Evolutionary conservation across 2,329 filamentous ascomycete species (phyloP), one percentile per base, ranked within the genome.

Genomic region (Alternaria gaisen): DNA sequence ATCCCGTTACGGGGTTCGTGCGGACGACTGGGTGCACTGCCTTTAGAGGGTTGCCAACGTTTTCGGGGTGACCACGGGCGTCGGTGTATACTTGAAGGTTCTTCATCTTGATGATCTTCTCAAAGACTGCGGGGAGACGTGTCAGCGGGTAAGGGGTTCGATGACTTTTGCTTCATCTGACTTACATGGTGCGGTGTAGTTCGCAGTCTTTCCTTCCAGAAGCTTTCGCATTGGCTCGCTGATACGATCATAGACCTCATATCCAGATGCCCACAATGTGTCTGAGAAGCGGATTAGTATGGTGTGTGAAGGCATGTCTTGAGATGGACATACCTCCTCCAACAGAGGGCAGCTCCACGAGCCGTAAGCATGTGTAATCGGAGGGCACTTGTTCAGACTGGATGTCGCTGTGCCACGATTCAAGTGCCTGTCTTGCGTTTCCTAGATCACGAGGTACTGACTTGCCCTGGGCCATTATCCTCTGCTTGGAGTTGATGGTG

Each of bases 1-100:
- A 87, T 0, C 85, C 84, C 0, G 85, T 87, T 0, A 87, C 84
- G 0, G 85, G 85, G 62, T 87, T 86, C 1, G 85, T 87, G 11
- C 85, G 80, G 3, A 87, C 76, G 3, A 87, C 80, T 0, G 85
- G 85, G 64, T 87, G 85, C 1, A 81, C 72, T 1, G 84, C 80
- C 18, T 75, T 77, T 6, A 87, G 70, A 2, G 80, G 73, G 3
- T 67, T 67, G 6, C 85, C 85, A 3, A 81, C 70, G 67, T 87
- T 87, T 52, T 81, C 79, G 0, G 84, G 83, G 0, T 81, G 76
- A 4, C 85, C 85, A 26, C 86, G 79, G 10, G 46, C 46, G 78
- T 72, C 46, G 10, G 54, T 20, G 38, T 57, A 57, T 5, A 57
- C 54, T 36, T 44, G 28, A 38, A 52, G 48, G 3, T 52, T 57